Evolutionary conservation across 805 yeast species (phyloP), one percentile per base, ranked within the genome.

Genomic region (Hanseniaspora nectarophila): DNA sequence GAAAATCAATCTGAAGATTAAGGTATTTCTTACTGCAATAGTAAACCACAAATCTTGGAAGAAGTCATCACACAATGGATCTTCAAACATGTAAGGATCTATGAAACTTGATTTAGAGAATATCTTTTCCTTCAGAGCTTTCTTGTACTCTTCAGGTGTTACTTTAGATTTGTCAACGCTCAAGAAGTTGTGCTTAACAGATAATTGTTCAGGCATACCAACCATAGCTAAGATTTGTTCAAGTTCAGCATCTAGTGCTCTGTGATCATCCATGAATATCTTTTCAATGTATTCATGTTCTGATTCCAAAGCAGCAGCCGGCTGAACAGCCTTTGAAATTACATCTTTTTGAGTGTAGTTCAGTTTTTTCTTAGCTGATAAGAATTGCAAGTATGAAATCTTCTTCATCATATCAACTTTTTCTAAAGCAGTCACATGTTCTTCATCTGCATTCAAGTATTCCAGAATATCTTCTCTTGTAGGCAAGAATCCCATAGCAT

Each of bases 11-110:
- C 96, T 73, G 69, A 77, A 92, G 1, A 94, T 69, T 54, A 77
- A 73, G 0, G 97, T 87, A 61, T 92, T 92, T 59, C 89, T 74
- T 50, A 82, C 70, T 0, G 98, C 97, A 60, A 77, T 78, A 5
- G 81, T 81, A 63, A 73, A 76, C 96, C 96, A 90, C 7, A 81
- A 64, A 59, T 87, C 96, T 59, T 85, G 89, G 60, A 79, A 86
- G 63, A 92, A 92, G 2, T 76, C 77, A n/a, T 77, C 82, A 54
- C 75, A 78, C 45, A 92, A 63, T 0, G 98, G 99, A 67, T 92
- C 99, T 54, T 76, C 81, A 63, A 92, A 88, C 2, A 78, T 71
- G 65, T 85, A 89, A 0, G 98, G 98, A 63, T 88, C 97, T 55
- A 92, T 74, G 54, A 80, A 81, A 28, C 58, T 62, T 18, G 63